Conservation (phyloP, 208 protist species). For the Leptomonas pyrrhocoris region DNA sequence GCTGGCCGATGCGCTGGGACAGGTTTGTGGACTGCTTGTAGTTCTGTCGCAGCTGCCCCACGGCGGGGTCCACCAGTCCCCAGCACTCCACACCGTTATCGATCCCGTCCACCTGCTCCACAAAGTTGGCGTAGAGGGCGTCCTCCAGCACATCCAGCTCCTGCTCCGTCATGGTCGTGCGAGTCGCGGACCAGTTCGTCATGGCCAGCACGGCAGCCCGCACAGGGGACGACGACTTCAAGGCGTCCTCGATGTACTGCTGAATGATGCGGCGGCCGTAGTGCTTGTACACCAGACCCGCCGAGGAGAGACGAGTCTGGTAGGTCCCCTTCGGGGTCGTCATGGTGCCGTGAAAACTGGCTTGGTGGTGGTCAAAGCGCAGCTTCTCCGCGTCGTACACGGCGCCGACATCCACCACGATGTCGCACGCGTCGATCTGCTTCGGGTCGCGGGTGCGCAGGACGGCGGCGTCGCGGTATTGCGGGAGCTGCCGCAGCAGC, state of each 20-base stretch:
- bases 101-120: conserved; percentile 94
- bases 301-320: conserved; percentile 89
- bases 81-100: conserved; percentile 95
- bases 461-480: conserved; percentile 65
- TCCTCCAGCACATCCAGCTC: conserved; percentile 81
- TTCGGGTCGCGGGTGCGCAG: conserved; percentile 87
- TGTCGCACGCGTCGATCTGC: conserved; percentile 67
- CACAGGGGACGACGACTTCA: conserved; percentile 37
- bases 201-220: conserved; percentile 48
- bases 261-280: conserved; percentile 93
- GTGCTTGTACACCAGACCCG: conserved; percentile 95
- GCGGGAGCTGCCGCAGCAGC: conserved; percentile 76
- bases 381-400: conserved; percentile 86
- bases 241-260: conserved; percentile 49
- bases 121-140: conserved; percentile 87
- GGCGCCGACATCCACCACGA: conserved; percentile 96
- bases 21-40: conserved; percentile 85
- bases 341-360: conserved; percentile 92
- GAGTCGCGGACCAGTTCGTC: conserved; percentile 37
- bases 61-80: conserved; percentile 32
- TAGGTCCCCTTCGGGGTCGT: conserved; percentile 59
- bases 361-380: conserved; percentile 97
- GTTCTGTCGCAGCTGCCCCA: conserved; percentile 51
- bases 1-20: conserved; percentile 70
- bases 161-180: conserved; percentile 35